Evolutionary conservation across 441 rosid genomes (phyloP).

Genomic region (California macrophylla): DNA sequence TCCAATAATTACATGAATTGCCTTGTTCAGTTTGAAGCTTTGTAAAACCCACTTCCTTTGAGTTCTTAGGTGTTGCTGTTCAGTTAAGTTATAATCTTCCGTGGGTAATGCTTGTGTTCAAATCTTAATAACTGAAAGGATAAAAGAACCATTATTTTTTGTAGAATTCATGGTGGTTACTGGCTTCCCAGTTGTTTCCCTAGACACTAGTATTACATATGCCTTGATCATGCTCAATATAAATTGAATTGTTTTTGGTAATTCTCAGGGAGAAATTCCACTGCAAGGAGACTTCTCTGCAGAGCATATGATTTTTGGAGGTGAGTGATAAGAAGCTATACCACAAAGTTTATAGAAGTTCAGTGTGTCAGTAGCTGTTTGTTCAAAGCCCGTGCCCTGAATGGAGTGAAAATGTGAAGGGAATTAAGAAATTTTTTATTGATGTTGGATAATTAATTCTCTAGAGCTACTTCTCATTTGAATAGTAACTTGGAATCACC

Average conservation of each 20-base stretch:
- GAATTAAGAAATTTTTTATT: neutral
- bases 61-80: too few species aligned
- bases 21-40: too few species aligned
- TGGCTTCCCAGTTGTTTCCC: neutral
- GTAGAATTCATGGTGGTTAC: neutral
- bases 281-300: conserved; percentile 8
- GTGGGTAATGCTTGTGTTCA: neutral
- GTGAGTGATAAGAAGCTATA: neutral
- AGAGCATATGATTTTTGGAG: conserved; percentile 5
- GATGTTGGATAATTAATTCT: neutral
- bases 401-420: neutral
- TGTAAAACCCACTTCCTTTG: too few species aligned
- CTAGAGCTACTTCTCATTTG: neutral
- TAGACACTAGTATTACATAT: neutral
- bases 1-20: too few species aligned
- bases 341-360: neutral
- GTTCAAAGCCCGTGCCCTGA: neutral
- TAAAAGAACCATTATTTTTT: neutral
- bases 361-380: neutral
- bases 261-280: conserved; percentile 2
- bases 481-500: neutral
- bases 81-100: too few species aligned
- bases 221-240: neutral
- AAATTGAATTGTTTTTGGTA: neutral
- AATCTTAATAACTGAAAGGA: neutral